These are phyloP conservation scores for Pleurozium schreberi DNA, from an alignment of 225 moss, liverwort and hornwort genomes.

Conservation along the genomic window DNA sequence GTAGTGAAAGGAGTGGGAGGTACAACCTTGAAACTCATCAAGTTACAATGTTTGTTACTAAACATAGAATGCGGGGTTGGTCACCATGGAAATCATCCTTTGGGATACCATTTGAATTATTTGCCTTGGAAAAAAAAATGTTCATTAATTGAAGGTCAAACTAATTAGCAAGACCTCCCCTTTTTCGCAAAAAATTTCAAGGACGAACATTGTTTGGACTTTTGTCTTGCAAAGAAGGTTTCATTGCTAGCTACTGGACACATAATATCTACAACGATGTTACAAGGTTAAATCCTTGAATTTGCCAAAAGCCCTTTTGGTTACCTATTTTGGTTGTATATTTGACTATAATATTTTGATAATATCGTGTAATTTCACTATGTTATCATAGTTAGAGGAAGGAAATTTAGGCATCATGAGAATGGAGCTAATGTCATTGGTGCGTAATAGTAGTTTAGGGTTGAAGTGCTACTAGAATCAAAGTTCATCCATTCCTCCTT, in stretches of 20 bases:
- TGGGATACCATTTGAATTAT: neutral
- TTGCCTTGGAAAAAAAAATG: neutral
- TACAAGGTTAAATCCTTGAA: accelerated
- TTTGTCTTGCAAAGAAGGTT: neutral
- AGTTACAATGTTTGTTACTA: too few species aligned
- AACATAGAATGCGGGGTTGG: accelerated
- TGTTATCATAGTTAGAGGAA: neutral
- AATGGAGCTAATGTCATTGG: neutral
- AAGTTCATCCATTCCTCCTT: too few species aligned
- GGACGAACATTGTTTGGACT: neutral
- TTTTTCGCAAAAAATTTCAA: neutral
- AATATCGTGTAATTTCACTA: neutral
- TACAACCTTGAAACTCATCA: neutral
- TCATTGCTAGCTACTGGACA: accelerated
- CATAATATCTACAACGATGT: neutral
- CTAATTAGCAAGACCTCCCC: neutral
- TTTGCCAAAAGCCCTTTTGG: neutral
- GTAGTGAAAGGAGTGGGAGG: too few species aligned
- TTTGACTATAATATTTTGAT: neutral
- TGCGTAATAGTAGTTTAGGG: too few species aligned
- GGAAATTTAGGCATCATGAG: neutral
- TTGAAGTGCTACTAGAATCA: too few species aligned
- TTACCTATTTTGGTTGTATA: neutral
- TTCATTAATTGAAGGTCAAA: neutral
- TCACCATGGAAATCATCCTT: neutral